Base-by-base conservation (phyloP, 2,329 filamentous ascomycete genomes). In the Aspergillus versicolor region DNA sequence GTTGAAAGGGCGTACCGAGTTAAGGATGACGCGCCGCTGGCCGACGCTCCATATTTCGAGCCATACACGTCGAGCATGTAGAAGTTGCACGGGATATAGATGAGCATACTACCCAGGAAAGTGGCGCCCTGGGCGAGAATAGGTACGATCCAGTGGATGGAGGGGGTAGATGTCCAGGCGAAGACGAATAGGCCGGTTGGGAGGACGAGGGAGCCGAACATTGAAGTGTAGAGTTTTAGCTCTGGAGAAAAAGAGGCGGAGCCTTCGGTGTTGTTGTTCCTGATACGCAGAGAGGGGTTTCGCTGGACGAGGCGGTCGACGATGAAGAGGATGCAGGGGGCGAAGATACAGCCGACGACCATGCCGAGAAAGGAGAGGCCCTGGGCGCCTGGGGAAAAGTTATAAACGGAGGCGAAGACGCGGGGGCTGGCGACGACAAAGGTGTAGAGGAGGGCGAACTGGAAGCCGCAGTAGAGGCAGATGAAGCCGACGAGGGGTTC, bases 401-500 rank as follows among this genome's bases (percentile, higher is more conserved):
- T 58, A 43, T 70, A 72, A 0, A 63, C 60, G 2, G 74, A 71
- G 60, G 88, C 79, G 75, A 94, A 96, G 47, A 95, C 88, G 44
- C 94, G 83, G 0, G 89, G 88, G 65, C 95, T 95, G 1, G 91
- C 89, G 0, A 90, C 92, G 52, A 96, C 80, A 78, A 94, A 94
- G 24, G 93, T 86, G 68, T 94, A 96, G 1, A 96, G 83, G 0
- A 94, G 79, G 5, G 82, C 88, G 67, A 92, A 92, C 71, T 89
- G 86, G 73, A 91, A 91, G 42, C 86, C 83, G 79, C 88, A 88
- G 74, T 91, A 91, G 54, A 90, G 77, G 38, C 86, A 88, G 21
- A 91, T 75, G 9, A 87, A 75, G 0, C 84, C 78, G 54, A 91
- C 86, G 54, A 91, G 89, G 55, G 88, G 87, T 72, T 90, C 88